Base-by-base conservation (phyloP, 257 asterid genomes). In the Scutellaria galericulata region DNA sequence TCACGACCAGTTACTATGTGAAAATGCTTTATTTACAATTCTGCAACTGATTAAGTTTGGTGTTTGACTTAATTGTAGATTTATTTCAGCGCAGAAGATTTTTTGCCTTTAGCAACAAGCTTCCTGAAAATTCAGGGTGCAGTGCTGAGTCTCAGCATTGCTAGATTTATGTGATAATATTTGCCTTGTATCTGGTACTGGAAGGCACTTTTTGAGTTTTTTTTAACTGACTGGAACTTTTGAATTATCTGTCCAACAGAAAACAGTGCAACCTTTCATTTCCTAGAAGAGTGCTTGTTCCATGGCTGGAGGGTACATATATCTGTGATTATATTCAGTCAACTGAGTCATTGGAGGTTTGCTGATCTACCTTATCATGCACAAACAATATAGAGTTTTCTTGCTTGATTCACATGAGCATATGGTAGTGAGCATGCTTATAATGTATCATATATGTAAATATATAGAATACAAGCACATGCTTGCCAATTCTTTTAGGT, bases 271-370 rank as follows among this genome's bases (percentile, higher is more conserved):
- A 73, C 69, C 77, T 90, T 69, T 77, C 84, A 72, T 88, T 92
- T 81, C 96, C 99, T 44, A 90, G 93, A 74, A 83, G 98, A 81
- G 96, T 92, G 44, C 87, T 95, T 71, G 79, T 92, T 59, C 99
- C 97, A 14, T 95, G 99, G 97, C 82, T 92, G 76, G 93, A 83
- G 70, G 91, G 89, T 62, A 71, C 86, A 48, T 90, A 87, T 75
- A 87, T 95, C 58, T 95, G 97, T 73, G 99, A 95, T 82, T 92
- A 95, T 76, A 73, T 95, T 64, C 92, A 83, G 79, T 81, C 96
- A 44, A 88, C 88, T 13, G 97, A 95, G 79, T 81, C 92, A 73
- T 55, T 87, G 71, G 96, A 95, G 99, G 98, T 88, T 41, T 39
- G 90, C 75, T 73, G 52, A 72, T 64, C 48, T 52, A 73, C 73